Conservation (phyloP, 768 basidiomycete species). For the Filobasidium wieringae region DNA sequence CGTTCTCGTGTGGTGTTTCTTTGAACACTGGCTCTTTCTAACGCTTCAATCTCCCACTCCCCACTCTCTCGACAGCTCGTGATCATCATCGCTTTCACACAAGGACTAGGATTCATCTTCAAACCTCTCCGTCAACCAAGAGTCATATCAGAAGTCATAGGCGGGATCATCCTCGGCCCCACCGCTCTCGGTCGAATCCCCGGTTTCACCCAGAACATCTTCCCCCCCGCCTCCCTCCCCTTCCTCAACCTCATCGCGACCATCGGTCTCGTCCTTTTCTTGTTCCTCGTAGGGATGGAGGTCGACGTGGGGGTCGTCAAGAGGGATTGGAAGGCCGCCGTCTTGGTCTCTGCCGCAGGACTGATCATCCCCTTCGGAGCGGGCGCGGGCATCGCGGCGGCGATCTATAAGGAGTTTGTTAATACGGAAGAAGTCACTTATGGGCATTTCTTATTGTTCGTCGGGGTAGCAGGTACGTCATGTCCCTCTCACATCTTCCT, state of each 20-base stretch:
- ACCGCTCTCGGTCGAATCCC: conserved; percentile 73
- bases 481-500: background rate
- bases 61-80: conserved; percentile 47
- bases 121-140: conserved; percentile 67
- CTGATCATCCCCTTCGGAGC: conserved; percentile 67
- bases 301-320: conserved; percentile 61
- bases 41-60: background rate
- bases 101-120: conserved; percentile 56
- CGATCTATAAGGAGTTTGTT: conserved; percentile 58
- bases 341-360: conserved; percentile 54
- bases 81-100: conserved; percentile 69
- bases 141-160: conserved; percentile 89
- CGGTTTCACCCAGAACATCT: conserved; percentile 66
- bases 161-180: conserved; percentile 69
- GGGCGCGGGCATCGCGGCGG: conserved; percentile 63
- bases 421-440: conserved; percentile 49
- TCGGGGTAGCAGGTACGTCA: conserved; percentile 46
- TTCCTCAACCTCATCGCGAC: conserved; percentile 61
- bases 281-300: conserved; percentile 77
- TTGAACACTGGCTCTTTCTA: background rate
- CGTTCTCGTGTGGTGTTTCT: too few species aligned
- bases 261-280: conserved; percentile 47
- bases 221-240: conserved; percentile 56
- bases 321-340: conserved; percentile 51
- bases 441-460: conserved; percentile 74